phyloP scores from a whole-genome alignment of 2,329 filamentous ascomycete species.

The Cryphonectria nitschkei region DNA sequence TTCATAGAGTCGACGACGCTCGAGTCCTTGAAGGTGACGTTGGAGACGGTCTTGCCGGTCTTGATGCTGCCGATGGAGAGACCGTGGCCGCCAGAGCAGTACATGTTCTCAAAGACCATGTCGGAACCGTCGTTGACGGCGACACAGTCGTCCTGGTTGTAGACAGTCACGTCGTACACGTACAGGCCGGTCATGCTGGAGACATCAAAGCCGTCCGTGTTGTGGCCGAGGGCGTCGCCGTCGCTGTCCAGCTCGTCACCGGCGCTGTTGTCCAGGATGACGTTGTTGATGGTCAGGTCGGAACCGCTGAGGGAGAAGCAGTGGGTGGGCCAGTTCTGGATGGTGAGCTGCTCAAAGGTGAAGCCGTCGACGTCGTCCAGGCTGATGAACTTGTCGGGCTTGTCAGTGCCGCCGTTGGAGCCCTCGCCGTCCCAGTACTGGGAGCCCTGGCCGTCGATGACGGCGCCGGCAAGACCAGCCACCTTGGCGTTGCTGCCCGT shows the following conservation, averaged over 20 bases:
- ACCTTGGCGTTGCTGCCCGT: slow-evolving; percentile 30
- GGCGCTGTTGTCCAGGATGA: slow-evolving; percentile 45
- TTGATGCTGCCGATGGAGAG: slow-evolving; percentile 49
- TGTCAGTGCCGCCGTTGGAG: slow-evolving; percentile 42
- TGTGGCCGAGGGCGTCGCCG: slow-evolving; percentile 41
- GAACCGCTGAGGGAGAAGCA: slow-evolving; percentile 45
- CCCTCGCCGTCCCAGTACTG: slow-evolving; percentile 40
- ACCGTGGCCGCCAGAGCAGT: slow-evolving; percentile 50
- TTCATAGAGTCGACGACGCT: slow-evolving; percentile 56
- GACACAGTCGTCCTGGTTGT: slow-evolving; percentile 66
- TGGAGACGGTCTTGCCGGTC: slow-evolving; percentile 55
- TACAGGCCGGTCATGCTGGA: slow-evolving; percentile 52
- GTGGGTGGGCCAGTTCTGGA: slow-evolving; percentile 48
- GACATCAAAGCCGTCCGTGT: slow-evolving; percentile 65
- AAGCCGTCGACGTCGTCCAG: slow-evolving; percentile 45
- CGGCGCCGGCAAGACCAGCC: slow-evolving; percentile 29
- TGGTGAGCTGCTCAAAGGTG: slow-evolving; percentile 43
- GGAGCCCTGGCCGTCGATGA: slow-evolving; percentile 29
- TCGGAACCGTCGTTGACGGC: slow-evolving; percentile 58
- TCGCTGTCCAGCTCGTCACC: slow-evolving; percentile 36
- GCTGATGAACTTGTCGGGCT: slow-evolving; percentile 55
- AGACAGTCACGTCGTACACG: slow-evolving; percentile 56
- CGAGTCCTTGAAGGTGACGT: slow-evolving; percentile 53
- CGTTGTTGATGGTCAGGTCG: slow-evolving; percentile 40
- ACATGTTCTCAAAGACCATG: slow-evolving; percentile 50